A percentile compares a stretch with the other conserved stretches of the same genome.
These are phyloP conservation scores for Fomes fomentarius DNA, from an alignment of 1,284 basidiomycete genomes.

Conservation along the genomic window DNA sequence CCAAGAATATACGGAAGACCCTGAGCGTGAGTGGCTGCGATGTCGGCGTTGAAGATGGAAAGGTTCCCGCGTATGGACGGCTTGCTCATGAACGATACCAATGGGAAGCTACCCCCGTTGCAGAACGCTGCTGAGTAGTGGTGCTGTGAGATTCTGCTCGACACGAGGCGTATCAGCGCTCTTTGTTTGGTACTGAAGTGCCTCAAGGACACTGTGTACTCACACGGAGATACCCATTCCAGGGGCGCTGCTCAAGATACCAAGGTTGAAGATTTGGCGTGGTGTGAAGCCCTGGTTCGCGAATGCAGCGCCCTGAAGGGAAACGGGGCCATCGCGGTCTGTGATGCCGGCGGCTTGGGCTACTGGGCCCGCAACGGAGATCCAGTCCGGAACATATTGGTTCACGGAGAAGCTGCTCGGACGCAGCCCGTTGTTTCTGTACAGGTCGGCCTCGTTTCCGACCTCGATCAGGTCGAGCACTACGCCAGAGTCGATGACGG, in stretches of 20 bases:
- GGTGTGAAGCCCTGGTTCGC: slow-evolving; percentile 61
- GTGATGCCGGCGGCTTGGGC: slow-evolving; percentile 33
- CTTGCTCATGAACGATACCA: slow-evolving; percentile 67
- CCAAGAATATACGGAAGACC: slow-evolving; percentile 65
- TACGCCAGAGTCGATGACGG: slow-evolving; percentile 49
- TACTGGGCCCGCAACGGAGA: slow-evolving; percentile 32
- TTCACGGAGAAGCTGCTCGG: slow-evolving; percentile 45
- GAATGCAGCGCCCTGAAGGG: slow-evolving; percentile 57
- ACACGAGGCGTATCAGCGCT: slow-evolving; percentile 6
- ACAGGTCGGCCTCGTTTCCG: slow-evolving; percentile 65
- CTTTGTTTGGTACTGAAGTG: background rate
- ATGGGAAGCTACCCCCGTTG: slow-evolving; percentile 48
- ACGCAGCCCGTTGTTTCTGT: slow-evolving; percentile 52
- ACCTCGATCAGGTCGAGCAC: slow-evolving; percentile 24
- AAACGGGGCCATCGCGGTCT: slow-evolving; percentile 36
- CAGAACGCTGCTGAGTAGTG: slow-evolving; percentile 63
- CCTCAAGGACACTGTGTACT: slow-evolving; percentile 15
- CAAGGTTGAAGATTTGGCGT: slow-evolving; percentile 45
- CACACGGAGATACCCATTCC: slow-evolving; percentile 39
- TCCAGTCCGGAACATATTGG: slow-evolving; percentile 59
- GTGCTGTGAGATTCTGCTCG: slow-evolving; percentile 61
- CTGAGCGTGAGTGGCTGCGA: slow-evolving; percentile 46
- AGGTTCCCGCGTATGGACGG: slow-evolving; percentile 60
- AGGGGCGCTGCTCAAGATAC: slow-evolving; percentile 35
- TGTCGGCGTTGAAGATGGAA: slow-evolving; percentile 51